Conservation (phyloP, 495 filamentous ascomycete species). For the Pseudoneurospora amorphoporcata region DNA sequence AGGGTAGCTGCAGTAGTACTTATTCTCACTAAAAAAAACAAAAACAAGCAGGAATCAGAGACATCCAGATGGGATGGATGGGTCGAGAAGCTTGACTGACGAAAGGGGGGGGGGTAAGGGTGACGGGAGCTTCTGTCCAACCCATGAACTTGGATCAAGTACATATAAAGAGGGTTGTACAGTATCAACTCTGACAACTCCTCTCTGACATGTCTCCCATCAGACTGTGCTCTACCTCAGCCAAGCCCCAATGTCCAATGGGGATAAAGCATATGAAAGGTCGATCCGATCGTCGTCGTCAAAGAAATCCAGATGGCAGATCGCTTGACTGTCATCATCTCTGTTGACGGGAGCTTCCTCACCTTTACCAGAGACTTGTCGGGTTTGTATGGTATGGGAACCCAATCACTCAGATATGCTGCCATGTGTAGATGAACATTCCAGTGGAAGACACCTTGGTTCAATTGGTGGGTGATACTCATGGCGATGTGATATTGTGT, state of each 20-base stretch:
- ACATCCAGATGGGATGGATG: background rate
- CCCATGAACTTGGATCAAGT: no score
- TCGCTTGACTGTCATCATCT: background rate
- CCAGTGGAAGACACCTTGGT: background rate
- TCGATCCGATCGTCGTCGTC: background rate
- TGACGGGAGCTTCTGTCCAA: background rate
- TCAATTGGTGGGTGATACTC: no score
- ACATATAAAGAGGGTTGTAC: background rate
- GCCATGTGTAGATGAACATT: background rate
- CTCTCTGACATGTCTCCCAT: background rate
- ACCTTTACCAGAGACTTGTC: background rate
- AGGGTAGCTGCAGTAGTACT: background rate
- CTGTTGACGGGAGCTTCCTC: background rate
- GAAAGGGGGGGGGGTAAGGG: background rate
- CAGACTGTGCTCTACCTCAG: background rate
- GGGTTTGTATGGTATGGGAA: background rate
- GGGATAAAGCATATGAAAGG: background rate
- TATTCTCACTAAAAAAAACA: background rate
- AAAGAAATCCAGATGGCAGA: background rate
- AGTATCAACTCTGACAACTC: background rate
- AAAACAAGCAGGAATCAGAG: background rate
- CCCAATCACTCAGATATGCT: background rate
- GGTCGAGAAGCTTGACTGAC: background rate
- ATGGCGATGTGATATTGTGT: background rate
- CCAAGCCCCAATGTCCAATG: background rate